phyloP scores from a whole-genome alignment of 2,329 filamentous ascomycete genomes.

The Fusarium coicis region DNA sequence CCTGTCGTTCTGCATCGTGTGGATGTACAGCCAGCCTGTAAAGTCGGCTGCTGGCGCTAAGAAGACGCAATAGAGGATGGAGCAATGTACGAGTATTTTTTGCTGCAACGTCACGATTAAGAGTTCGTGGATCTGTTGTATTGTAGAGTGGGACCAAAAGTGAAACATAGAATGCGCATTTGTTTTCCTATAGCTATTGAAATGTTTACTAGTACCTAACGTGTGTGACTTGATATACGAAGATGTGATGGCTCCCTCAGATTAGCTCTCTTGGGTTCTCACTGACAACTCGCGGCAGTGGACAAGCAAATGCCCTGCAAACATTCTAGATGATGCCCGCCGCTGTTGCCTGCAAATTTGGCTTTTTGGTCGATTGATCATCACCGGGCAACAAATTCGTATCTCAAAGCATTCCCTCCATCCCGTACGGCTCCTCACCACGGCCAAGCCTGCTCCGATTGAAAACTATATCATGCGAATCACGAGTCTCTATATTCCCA shows the following conservation, averaged over 20 bases:
- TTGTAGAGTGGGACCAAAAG: conserved; percentile 39
- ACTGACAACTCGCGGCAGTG: conserved; percentile 56
- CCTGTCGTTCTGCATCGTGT: conserved; percentile 84
- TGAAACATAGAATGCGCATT: conserved; percentile 39
- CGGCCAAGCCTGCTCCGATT: conserved; percentile 60
- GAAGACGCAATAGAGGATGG: conserved; percentile 58
- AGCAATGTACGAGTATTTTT: conserved; percentile 26
- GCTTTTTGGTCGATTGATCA: conserved; percentile 66
- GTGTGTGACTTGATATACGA: conserved; percentile 17
- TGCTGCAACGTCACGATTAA: conserved; percentile 15
- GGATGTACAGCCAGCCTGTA: conserved; percentile 77
- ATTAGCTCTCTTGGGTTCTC: conserved; percentile 68
- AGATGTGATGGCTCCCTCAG: conserved; percentile 56
- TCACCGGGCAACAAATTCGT: conserved; percentile 55
- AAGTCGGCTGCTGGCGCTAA: conserved; percentile 50
- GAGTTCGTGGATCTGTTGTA: conserved; percentile 20
- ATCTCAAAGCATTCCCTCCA: conserved; percentile 11
- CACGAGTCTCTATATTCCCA: conserved; percentile 35
- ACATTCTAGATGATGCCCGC: conserved; percentile 22
- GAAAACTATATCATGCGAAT: conserved; percentile 61
- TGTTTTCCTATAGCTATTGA: conserved; percentile 14
- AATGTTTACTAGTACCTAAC: not conserved
- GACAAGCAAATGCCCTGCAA: conserved; percentile 10
- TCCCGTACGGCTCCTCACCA: not conserved
- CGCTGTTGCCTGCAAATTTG: conserved; percentile 66